Percentiles rank a stretch among this genome's conserved stretches.
Evolutionary conservation across 441 rosid genomes (phyloP).

Genomic region (Gossypium aridum): DNA sequence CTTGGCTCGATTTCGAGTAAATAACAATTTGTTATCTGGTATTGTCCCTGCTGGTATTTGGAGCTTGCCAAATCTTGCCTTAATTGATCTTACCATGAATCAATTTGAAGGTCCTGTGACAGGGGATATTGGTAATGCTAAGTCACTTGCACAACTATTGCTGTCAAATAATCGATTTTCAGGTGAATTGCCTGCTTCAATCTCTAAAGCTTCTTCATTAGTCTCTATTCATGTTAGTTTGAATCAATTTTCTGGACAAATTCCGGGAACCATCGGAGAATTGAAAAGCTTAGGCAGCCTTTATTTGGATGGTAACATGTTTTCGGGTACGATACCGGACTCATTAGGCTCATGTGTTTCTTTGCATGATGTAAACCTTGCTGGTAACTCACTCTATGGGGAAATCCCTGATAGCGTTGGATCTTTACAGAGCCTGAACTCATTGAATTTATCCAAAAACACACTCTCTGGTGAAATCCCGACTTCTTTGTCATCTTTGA

Average conservation of each 20-base stretch:
- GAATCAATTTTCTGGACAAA: slow-evolving; percentile 35
- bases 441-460: slow-evolving; percentile 47
- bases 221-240: slow-evolving; percentile 29
- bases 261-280: slow-evolving; percentile 32
- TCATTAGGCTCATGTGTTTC: slow-evolving; percentile 37
- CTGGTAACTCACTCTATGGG: slow-evolving; percentile 41
- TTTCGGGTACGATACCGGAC: slow-evolving; percentile 38
- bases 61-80: slow-evolving; percentile 44
- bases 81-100: slow-evolving; percentile 43
- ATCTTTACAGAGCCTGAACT: slow-evolving; percentile 30
- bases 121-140: slow-evolving; percentile 32
- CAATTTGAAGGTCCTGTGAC: slow-evolving; percentile 36
- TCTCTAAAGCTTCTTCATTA: slow-evolving; percentile 37
- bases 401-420: slow-evolving; percentile 40
- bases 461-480: slow-evolving; percentile 50
- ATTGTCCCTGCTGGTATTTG: slow-evolving; percentile 41
- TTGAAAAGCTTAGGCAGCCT: slow-evolving; percentile 40
- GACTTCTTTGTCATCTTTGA: slow-evolving; percentile 23
- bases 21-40: slow-evolving; percentile 43
- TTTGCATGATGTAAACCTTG: slow-evolving; percentile 30
- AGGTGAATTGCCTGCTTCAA: slow-evolving; percentile 35
- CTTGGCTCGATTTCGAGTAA: slow-evolving; percentile 39
- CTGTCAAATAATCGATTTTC: slow-evolving; percentile 36
- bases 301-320: slow-evolving; percentile 28
- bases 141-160: slow-evolving; percentile 39